Evolutionary conservation across 1,284 basidiomycete genomes (phyloP), one percentile per base, ranked within the genome.

Genomic region (Ustilago hordei): DNA sequence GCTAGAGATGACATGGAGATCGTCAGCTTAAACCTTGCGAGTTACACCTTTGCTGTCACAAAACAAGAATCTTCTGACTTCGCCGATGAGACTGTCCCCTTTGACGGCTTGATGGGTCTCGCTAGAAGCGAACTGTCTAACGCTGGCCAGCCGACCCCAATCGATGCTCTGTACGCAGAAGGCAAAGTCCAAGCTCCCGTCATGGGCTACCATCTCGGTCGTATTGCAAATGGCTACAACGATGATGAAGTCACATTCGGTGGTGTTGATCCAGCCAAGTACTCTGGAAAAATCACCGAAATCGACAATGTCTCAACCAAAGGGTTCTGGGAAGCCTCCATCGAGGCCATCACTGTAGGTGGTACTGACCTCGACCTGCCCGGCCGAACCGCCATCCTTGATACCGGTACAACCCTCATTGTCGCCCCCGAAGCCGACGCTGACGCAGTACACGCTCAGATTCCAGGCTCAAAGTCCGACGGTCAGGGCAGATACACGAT

Each of bases 101-200:
- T 94, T 78, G 93, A 95, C 85, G 91, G 94, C 54, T 87, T 95
- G 72, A 91, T 97, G 92, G 92, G 93, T 69, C 89, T 94, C 77
- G 84, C 82, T 2, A 61, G 77, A 12, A 60, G 59, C 28, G 58
- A 75, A 55, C 64, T 85, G 45, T 93, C 92, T 34, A 87, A 92
- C 74, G 90, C 94, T 81, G 79, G 88, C 32, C 89, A 90, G 2
- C 86, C 87, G 13, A 95, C 94, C 0, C 92, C 92, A 9, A 90
- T 93, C 55, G 93, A 95, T 85, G 87, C 92, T 1, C 89, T 95
- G 50, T 91, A 90, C 8, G 75, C 87, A 35, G 87, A 88, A 2
- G 91, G 91, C 43, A 87, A 91, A 55, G 91, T 95, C 69, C 79
- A 87, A 39, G 89, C 89, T 8, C 90, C 93, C 4, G 92, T 95